Percentiles rank a stretch among this genome's conserved stretches.
Conservation (phyloP, 306 rosid genomes). For the Delonix regia region DNA sequence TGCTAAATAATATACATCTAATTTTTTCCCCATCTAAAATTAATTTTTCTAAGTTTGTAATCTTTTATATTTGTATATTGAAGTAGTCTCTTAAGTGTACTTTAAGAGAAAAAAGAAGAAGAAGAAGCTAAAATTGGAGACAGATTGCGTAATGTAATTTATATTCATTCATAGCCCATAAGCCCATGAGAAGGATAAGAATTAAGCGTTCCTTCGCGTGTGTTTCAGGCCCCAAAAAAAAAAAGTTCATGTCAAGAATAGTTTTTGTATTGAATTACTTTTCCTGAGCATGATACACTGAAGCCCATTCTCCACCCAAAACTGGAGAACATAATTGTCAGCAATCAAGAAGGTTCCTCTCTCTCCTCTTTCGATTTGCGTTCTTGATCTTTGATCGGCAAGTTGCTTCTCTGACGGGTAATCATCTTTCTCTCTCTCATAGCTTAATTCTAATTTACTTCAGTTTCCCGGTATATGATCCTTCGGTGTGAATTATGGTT, state of each 20-base stretch:
- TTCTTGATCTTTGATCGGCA: slow-evolving; percentile 10
- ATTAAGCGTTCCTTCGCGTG: neutral
- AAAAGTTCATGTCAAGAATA: neutral
- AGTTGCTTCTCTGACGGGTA: neutral
- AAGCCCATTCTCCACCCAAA: neutral
- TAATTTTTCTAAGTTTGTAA: no score
- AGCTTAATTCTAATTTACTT: neutral
- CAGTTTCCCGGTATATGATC: neutral
- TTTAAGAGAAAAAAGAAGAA: no score
- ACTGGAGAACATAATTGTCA: neutral
- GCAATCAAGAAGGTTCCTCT: neutral
- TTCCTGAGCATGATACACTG: neutral
- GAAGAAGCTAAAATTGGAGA: no score
- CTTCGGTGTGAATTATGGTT: neutral
- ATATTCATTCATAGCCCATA: no score
- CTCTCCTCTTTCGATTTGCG: neutral
- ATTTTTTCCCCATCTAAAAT: no score
- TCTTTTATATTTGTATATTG: no score
- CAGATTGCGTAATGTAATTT: no score
- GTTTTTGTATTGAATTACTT: neutral
- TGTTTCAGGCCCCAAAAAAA: neutral
- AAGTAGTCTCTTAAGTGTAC: no score
- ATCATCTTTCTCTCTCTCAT: neutral
- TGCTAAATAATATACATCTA: no score
- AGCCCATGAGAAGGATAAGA: neutral